Evolutionary conservation across 495 filamentous ascomycete genomes (phyloP).

Genomic region (Hypoxylon intermedium): DNA sequence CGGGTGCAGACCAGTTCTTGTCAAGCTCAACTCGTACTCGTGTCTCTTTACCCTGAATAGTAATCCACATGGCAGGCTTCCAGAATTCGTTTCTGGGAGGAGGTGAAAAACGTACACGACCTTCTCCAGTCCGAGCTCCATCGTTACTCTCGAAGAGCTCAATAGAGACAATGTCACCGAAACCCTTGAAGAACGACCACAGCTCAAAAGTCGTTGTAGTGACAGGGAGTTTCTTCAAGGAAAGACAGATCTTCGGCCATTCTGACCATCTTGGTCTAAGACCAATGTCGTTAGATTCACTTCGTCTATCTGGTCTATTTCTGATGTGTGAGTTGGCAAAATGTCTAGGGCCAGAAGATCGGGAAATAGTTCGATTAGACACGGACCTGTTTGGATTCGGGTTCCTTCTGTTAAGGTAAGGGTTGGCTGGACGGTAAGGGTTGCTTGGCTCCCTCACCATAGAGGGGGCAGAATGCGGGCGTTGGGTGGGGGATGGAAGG

Average conservation of each 20-base stretch:
- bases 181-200: constrained; percentile 27
- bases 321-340: too few relatives aligned
- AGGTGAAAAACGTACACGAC: constrained; percentile 47
- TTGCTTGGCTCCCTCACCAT: too few relatives aligned
- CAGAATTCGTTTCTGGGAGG: constrained; percentile 41
- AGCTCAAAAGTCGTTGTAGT: constrained; percentile 39
- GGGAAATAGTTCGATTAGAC: too few relatives aligned
- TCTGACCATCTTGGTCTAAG: constrained; percentile 38
- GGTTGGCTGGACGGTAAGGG: too few relatives aligned
- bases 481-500: too few relatives aligned
- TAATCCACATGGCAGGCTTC: constrained; percentile 18
- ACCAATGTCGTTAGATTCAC: constrained; percentile 2
- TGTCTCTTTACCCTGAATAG: constrained; percentile 9
- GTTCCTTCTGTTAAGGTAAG: too few relatives aligned
- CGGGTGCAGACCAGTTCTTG: neutral
- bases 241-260: constrained; percentile 33
- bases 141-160: constrained; percentile 41
- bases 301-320: neutral
- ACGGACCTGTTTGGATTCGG: too few relatives aligned
- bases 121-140: constrained; percentile 17
- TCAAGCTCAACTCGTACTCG: constrained; percentile 18
- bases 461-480: too few relatives aligned
- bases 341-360: too few relatives aligned
- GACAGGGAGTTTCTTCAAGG: constrained; percentile 36
- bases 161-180: constrained; percentile 44